These are phyloP conservation scores for Lolium multiflorum DNA, from an alignment of 176 grass and related monocot species.

Conservation along the genomic window DNA sequence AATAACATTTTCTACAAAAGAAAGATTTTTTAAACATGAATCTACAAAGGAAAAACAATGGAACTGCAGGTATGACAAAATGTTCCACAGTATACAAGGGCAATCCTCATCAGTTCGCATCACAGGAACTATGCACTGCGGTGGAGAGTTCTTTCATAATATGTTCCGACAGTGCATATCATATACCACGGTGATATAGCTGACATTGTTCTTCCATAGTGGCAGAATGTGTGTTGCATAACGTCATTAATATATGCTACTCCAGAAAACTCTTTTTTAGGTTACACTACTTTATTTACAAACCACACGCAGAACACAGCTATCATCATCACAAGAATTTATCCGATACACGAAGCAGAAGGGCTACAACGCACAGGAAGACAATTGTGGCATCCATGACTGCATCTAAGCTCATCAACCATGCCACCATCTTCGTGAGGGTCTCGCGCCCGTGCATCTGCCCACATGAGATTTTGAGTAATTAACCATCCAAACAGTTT, in stretches of 20 bases:
- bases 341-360: conserved; percentile 51
- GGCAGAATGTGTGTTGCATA: not conserved
- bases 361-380: conserved; percentile 48
- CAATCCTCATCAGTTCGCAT: not conserved
- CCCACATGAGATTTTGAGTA: conserved; percentile 24
- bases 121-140: not conserved
- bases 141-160: not conserved
- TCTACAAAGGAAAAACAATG: not conserved
- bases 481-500: conserved; percentile 20
- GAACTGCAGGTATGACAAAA: not conserved
- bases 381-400: conserved; percentile 53
- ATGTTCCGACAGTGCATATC: not conserved
- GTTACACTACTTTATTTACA: conserved; percentile 36
- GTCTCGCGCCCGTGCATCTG: conserved; percentile 48
- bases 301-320: not conserved
- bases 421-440: conserved; percentile 8
- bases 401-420: conserved; percentile 42
- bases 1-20: not conserved
- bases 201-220: not conserved
- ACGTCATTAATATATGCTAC: not conserved
- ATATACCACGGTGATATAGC: not conserved
- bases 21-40: not conserved
- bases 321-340: conserved; percentile 39
- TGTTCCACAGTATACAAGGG: not conserved
- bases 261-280: not conserved